phyloP scores from a whole-genome alignment of 2,329 filamentous ascomycete species.

The Phoma sp. region DNA sequence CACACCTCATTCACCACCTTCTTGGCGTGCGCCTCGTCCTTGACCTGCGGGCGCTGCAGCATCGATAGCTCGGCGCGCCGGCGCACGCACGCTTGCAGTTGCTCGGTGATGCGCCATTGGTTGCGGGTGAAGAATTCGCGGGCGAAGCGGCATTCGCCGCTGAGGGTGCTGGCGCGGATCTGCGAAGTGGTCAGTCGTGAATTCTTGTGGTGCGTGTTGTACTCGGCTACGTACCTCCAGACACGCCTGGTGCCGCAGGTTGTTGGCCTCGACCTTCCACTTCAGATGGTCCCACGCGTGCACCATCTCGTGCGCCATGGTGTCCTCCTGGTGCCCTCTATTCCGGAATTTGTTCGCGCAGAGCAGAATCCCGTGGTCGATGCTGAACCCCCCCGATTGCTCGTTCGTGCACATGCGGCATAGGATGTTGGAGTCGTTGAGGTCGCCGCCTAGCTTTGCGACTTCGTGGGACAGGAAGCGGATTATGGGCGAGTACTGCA shows the following conservation, averaged over 20 bases:
- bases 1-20: constrained; percentile 97
- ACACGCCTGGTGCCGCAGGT: constrained; percentile 88
- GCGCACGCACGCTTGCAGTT: constrained; percentile 92
- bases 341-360: constrained; percentile 91
- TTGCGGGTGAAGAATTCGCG: constrained; percentile 83
- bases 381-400: constrained; percentile 83
- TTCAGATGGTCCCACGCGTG: constrained; percentile 93
- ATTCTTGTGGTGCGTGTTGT: too few species aligned
- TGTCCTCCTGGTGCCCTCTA: constrained; percentile 86
- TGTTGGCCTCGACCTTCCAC: constrained; percentile 86
- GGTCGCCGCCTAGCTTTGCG: constrained; percentile 74
- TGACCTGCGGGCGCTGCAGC: constrained; percentile 76
- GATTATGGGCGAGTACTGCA: constrained; percentile 83
- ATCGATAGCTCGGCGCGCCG: constrained; percentile 81
- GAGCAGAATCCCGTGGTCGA: constrained; percentile 84
- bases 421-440: constrained; percentile 77
- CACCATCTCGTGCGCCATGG: constrained; percentile 95
- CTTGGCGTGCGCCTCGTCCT: constrained; percentile 83
- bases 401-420: constrained; percentile 79
- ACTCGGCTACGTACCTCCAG: constrained; percentile 70
- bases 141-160: constrained; percentile 90
- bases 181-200: neutral
- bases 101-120: constrained; percentile 88
- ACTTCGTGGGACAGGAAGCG: constrained; percentile 87
- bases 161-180: constrained; percentile 92